Base-by-base conservation (phyloP, 371 early-diverging fungal genomes). In the Rhizopus sp. region DNA sequence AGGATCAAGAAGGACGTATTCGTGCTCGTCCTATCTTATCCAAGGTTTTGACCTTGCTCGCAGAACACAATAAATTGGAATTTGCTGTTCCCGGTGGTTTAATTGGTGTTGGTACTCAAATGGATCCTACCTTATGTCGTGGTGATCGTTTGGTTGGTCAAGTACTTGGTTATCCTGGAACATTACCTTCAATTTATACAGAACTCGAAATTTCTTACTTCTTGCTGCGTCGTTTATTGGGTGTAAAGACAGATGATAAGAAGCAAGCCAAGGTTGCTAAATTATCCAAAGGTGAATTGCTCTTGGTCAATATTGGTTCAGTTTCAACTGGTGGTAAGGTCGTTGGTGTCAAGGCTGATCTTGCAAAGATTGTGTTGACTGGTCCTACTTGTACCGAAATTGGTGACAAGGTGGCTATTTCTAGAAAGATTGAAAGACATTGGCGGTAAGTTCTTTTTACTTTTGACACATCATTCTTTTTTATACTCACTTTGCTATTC, bases 51-150 rank as follows among this genome's bases (percentile, higher is more conserved):
- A 87, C 96, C 7, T 87, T 99, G 48, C 86, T 91, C 60, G 94
- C 99, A 34, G 99, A 99, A 74, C 75, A 78, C 53, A 99, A 99
- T 79, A 79, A 86, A 55, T 83, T 99, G 46, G 83, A 96, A 70
- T 96, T 97, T 80, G 99, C 99, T 44, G 96, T 98, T 57, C 99
- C 99, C 30, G 99, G 99, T 61, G 99, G 99, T 61, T 86, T 99
- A 51, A 99, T 99, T 67, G 99, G 98, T 85, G 99, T 99, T 52
- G 99, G 99, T 59, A 99, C 99, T 35, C 84, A 90, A 64, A 88
- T 99, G 74, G 99, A 99, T 80, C 99, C 99, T 37, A 93, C 94
- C 10, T 86, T 98, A 46, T 99, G 99, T 82, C 93, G 99, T 82
- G 96, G 94, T 54, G 99, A 99, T 87, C 93, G 96, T 75, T 86